Percentiles rank a stretch among this genome's conserved stretches.
phyloP scores from a whole-genome alignment of 768 basidiomycete genomes.

The Pleurotus cornucopiae region DNA sequence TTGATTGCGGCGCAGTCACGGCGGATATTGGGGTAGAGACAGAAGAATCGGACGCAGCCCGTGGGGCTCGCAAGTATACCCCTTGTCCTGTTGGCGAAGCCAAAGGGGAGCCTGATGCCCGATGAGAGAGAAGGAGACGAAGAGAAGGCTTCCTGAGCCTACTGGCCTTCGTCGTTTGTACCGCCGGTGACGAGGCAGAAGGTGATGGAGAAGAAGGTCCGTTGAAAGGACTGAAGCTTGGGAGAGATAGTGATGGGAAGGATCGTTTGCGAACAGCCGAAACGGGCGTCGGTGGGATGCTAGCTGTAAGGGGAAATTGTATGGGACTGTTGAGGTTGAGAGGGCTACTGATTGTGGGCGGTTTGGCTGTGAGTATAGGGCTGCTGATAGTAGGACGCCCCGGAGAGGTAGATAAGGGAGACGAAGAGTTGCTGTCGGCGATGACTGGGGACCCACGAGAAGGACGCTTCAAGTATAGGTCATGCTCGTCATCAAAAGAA shows the following conservation, averaged over 20 bases:
- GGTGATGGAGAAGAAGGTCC: conserved; percentile 10
- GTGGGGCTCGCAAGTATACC: conserved; percentile 26
- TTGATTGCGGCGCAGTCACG: conserved; percentile 55
- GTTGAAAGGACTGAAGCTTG: conserved; percentile 3
- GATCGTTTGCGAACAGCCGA: conserved; percentile 14
- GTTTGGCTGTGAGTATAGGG: conserved; percentile 16
- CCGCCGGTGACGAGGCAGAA: conserved; percentile 23
- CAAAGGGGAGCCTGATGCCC: conserved; percentile 45
- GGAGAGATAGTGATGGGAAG: conserved; percentile 10
- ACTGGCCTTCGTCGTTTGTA: conserved; percentile 25
- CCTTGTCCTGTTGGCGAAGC: conserved; percentile 17
- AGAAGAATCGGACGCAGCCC: conserved; percentile 44
- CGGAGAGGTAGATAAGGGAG: conserved; percentile 18
- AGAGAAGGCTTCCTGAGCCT: conserved; percentile 65
- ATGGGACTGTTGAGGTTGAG: conserved; percentile 24
- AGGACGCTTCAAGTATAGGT: conserved; percentile 19
- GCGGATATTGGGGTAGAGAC: conserved; percentile 49
- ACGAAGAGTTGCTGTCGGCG: conserved; percentile 21
- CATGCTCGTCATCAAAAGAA: conserved; percentile 26
- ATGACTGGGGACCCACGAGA: conserved; percentile 22
- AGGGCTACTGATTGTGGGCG: conserved; percentile 1
- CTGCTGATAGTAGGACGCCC: conserved; percentile 24
- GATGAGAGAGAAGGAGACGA: conserved; percentile 64
- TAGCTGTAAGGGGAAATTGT: conserved; percentile 43
- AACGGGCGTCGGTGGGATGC: conserved; percentile 21